Conservation (phyloP, 805 yeast genomes). For the Candida michaelii region DNA sequence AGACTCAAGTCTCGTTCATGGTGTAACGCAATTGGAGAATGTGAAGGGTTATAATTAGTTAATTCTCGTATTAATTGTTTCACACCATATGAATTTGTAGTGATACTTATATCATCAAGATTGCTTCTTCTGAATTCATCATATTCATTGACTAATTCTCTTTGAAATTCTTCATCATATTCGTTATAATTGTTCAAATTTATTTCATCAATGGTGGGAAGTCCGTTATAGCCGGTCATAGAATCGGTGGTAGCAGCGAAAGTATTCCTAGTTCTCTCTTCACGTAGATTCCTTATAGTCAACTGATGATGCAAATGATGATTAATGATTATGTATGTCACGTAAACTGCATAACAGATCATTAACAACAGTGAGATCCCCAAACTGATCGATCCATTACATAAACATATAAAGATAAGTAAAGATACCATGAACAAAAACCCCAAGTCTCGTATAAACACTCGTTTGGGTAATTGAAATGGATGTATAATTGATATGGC, state of each 20-base stretch:
- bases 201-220: constrained; percentile 31
- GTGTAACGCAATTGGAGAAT: constrained; percentile 5
- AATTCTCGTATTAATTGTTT: constrained; percentile 33
- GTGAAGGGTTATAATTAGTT: constrained; percentile 16
- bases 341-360: constrained; percentile 56
- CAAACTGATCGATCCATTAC: constrained; percentile 54
- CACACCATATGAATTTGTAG: constrained; percentile 22
- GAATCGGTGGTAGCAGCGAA: constrained; percentile 10
- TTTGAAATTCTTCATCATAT: constrained; percentile 14
- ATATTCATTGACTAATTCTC: constrained; percentile 15
- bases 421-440: constrained; percentile 55
- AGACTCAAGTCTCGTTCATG: constrained; percentile 11
- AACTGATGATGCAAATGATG: constrained; percentile 21
- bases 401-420: constrained; percentile 50
- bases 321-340: constrained; percentile 41
- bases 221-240: constrained; percentile 3
- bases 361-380: constrained; percentile 61
- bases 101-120: constrained; percentile 12
- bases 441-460: constrained; percentile 60
- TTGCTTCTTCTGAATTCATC: constrained; percentile 12
- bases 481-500: constrained; percentile 70
- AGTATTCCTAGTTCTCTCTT: constrained; percentile 25
- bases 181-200: constrained; percentile 11
- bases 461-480: constrained; percentile 49
- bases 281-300: constrained; percentile 15